Base-by-base conservation (phyloP, 768 basidiomycete species). In the Ramaria sp. region DNA sequence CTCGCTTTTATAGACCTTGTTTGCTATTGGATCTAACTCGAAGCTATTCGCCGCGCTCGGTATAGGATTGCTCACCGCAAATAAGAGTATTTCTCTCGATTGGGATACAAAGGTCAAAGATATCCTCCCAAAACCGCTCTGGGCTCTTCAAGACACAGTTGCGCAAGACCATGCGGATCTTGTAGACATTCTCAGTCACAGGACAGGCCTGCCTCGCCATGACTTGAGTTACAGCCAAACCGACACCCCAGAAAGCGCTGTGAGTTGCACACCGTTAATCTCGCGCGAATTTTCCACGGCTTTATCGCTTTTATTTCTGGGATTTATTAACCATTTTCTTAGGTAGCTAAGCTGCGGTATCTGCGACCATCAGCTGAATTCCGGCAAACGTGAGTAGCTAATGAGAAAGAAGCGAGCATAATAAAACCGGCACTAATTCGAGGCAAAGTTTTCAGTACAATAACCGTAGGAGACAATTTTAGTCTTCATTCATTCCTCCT, bases 61-160 rank as follows among this genome's bases (percentile, higher is more conserved):
- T 1, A 45, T 74, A 0, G 71, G 74, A 3, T 66, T 75, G 12
- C 64, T 75, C 18, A 69, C 74, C 44, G 70, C 72, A 25, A 73
- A 73, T 57, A 13, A 51, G 7, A 36, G 10, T 15, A 27, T 41
- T n/a, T 34, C 38, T 32, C 7, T 51, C 3, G 34, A 13, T 25
- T 75, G 71, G 71, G 58, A 66, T 16, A 70, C 71, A 0, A 68
- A 65, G 56, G 27, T 74, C 41, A 55, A 44, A 24, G 69, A 71
- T 38, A n/a, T 75, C 5, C 62, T 77, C 1, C 73, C 73, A 0
- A 60, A 47, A 3, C 66, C 57, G 18, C 65, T 70, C 18, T 78
- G 76, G 75, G 49, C 59, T 54, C 66, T 75, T 15, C 63, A 64
- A 60, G 72, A 77, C 56, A 59, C 66, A 16, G 72, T 69, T 66